These are phyloP conservation scores for Arthroderma sp. DNA, from an alignment of 2,329 filamentous ascomycete species.

Conservation along the genomic window DNA sequence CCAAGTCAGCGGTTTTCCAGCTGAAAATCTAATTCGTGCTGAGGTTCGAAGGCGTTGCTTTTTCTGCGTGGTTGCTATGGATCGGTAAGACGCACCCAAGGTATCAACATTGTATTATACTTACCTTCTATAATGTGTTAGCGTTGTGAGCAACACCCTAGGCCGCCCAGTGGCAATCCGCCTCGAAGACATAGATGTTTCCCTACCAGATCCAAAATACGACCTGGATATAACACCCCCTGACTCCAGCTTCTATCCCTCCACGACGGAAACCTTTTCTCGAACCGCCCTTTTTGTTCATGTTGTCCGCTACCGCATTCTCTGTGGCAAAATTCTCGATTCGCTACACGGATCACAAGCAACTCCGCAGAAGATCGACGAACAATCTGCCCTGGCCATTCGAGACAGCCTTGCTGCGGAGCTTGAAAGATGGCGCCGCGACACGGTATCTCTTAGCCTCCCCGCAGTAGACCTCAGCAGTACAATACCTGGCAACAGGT, in stretches of 20 bases:
- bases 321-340: slow-evolving; percentile 29
- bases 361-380: slow-evolving; percentile 1
- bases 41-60: slow-evolving; percentile 30
- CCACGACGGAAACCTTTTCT: slow-evolving; percentile 7
- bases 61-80: slow-evolving; percentile 31
- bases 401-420: slow-evolving; percentile 7
- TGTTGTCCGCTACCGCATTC: slow-evolving; percentile 28
- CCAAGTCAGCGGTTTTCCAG: slow-evolving; percentile 1
- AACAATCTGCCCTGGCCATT: slow-evolving; percentile 3
- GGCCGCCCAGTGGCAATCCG: slow-evolving; percentile 30
- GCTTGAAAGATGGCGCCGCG: slow-evolving; percentile 15
- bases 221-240: slow-evolving; percentile 9
- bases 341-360: slow-evolving; percentile 17
- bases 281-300: slow-evolving; percentile 24
- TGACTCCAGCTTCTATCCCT: slow-evolving; percentile 6
- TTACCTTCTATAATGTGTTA: background rate
- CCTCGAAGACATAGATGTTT: slow-evolving; percentile 30
- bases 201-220: slow-evolving; percentile 20
- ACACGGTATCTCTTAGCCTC: slow-evolving; percentile 7
- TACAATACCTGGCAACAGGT: slow-evolving; percentile 16
- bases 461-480: slow-evolving; percentile 9
- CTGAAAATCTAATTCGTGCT: slow-evolving; percentile 1
- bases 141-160: slow-evolving; percentile 21
- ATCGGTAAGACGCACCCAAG: slow-evolving; percentile 17
- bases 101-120: background rate